phyloP scores from a whole-genome alignment of 805 yeast species.

The Lachancea fermentati region DNA sequence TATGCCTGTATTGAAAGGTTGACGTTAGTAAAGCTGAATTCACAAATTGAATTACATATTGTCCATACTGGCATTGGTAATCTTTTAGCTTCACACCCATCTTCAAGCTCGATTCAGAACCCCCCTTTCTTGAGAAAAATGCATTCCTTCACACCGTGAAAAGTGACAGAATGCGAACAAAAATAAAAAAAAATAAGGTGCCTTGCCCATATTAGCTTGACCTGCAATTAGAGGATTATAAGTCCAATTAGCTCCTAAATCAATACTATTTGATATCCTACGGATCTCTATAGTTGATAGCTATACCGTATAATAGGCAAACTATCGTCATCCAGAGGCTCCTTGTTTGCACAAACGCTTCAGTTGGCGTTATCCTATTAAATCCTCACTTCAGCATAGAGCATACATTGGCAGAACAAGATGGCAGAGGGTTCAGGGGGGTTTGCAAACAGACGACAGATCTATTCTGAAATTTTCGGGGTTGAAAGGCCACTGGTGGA shows the following conservation, averaged over 20 bases:
- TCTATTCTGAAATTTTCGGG: conserved; percentile 28
- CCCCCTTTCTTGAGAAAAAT: background rate
- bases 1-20: conserved; percentile 43
- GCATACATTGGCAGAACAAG: background rate
- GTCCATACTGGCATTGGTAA: conserved; percentile 4
- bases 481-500: conserved; percentile 15
- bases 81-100: background rate
- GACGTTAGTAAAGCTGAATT: background rate
- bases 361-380: background rate
- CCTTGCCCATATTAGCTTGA: background rate
- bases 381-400: background rate
- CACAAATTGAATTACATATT: background rate
- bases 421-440: conserved; percentile 5
- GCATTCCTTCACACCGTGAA: background rate
- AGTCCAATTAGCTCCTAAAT: background rate
- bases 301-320: background rate
- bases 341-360: too few relatives aligned
- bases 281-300: background rate
- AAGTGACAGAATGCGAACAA: background rate
- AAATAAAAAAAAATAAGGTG: background rate
- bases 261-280: background rate
- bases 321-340: too few relatives aligned
- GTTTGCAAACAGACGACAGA: conserved; percentile 10
- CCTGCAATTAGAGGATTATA: background rate
- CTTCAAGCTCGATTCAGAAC: background rate